Percentiles rank a stretch among this genome's conserved stretches.
These are phyloP conservation scores for Claviceps quebecensis DNA, from an alignment of 2,329 filamentous ascomycete genomes.

Conservation along the genomic window DNA sequence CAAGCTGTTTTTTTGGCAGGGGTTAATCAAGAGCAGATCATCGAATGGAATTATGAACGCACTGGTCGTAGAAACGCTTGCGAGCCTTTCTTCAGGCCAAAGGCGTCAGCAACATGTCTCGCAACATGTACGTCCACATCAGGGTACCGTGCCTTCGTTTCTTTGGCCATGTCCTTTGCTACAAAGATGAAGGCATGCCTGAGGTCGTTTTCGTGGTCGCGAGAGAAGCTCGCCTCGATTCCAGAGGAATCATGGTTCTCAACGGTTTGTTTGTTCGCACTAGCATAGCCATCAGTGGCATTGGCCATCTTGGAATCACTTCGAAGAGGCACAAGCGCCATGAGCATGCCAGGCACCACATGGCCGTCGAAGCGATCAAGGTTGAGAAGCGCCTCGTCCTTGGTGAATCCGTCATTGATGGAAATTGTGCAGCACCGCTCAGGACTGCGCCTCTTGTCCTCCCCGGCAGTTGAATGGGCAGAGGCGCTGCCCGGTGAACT, in stretches of 20 bases:
- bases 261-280: conserved; percentile 18
- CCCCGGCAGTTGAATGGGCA: conserved; percentile 32
- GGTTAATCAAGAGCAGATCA: conserved; percentile 6
- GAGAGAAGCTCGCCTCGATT: conserved; percentile 9
- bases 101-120: conserved; percentile 63
- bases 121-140: conserved; percentile 60
- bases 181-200: conserved; percentile 50
- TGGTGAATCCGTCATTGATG: conserved; percentile 60
- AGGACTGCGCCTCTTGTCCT: conserved; percentile 18
- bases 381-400: conserved; percentile 70
- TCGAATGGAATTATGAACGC: conserved; percentile 10
- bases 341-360: conserved; percentile 51
- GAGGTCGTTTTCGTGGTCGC: conserved; percentile 14
- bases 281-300: conserved; percentile 15
- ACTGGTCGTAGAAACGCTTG: conserved; percentile 51
- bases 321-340: conserved; percentile 55
- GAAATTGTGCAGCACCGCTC: conserved; percentile 40
- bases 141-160: conserved; percentile 49
- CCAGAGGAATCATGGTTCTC: conserved; percentile 15
- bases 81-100: conserved; percentile 65
- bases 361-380: conserved; percentile 52
- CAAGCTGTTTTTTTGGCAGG: conserved; percentile 19
- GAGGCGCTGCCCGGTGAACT: conserved; percentile 35
- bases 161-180: conserved; percentile 55
- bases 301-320: conserved; percentile 27